Percentiles rank a stretch among this genome's conserved stretches.
phyloP scores from a whole-genome alignment of 345 rosid species.

The Raphanus raphanistrum region DNA sequence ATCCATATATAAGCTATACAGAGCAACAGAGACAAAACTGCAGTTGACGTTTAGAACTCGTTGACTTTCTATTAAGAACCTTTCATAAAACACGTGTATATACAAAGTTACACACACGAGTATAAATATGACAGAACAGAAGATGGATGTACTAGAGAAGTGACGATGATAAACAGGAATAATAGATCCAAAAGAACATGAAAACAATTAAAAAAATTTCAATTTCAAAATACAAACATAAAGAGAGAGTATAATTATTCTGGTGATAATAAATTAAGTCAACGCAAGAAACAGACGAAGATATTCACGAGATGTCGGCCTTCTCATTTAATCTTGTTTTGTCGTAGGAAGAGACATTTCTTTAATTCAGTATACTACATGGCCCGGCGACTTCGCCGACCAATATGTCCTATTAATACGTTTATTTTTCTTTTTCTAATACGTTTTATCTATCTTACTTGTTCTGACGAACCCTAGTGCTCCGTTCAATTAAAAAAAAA shows the following conservation, averaged over 20 bases:
- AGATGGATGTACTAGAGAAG: constrained; percentile 28
- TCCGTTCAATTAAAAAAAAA: background rate
- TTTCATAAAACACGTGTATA: constrained; percentile 35
- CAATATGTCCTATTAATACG: constrained; percentile 13
- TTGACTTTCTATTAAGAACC: constrained; percentile 33
- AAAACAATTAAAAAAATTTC: background rate
- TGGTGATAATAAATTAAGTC: constrained; percentile 33
- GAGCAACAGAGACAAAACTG: constrained; percentile 12
- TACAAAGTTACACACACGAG: constrained; percentile 25
- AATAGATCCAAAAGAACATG: constrained; percentile 29
- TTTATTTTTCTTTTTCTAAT: too few relatives aligned
- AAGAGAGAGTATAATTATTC: background rate
- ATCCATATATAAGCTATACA: constrained; percentile 1
- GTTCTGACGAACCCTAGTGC: constrained; percentile 4
- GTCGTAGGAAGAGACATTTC: constrained; percentile 36
- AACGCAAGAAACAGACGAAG: constrained; percentile 39
- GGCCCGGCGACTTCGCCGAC: constrained; percentile 39
- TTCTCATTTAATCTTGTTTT: constrained; percentile 24
- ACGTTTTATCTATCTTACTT: background rate
- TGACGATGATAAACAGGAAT: constrained; percentile 39
- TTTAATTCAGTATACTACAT: constrained; percentile 30
- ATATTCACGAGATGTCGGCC: constrained; percentile 39
- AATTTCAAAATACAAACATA: background rate
- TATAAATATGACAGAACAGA: constrained; percentile 27
- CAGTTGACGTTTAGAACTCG: constrained; percentile 31